Percentiles rank a stretch among this genome's conserved stretches.
phyloP scores from a whole-genome alignment of 108 stramenopile genomes.

The Nitzschia sp. region DNA sequence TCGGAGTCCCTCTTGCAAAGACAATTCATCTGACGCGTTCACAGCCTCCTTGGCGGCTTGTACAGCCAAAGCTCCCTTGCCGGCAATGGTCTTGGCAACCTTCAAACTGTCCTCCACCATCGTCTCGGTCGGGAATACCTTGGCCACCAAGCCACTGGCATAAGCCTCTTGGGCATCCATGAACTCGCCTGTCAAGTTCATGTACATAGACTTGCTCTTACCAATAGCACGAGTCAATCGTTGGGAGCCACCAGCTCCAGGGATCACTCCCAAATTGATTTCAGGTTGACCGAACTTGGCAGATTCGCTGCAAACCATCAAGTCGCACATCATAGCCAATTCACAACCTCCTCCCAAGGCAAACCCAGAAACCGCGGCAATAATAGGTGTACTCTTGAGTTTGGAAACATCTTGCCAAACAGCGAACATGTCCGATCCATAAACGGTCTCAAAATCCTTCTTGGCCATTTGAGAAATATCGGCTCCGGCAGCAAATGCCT shows the following conservation, averaged over 20 bases:
- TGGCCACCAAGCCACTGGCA: slow-evolving; percentile 88
- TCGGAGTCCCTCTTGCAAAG: slow-evolving; percentile 88
- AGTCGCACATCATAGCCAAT: slow-evolving; percentile 99
- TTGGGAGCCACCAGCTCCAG: slow-evolving; percentile 96
- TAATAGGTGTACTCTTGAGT: slow-evolving; percentile 75
- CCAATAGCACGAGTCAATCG: slow-evolving; percentile 93
- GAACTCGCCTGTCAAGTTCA: slow-evolving; percentile 92
- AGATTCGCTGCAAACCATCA: slow-evolving; percentile 54
- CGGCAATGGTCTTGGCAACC: slow-evolving; percentile 89
- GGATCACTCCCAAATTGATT: slow-evolving; percentile 96
- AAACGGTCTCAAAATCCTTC: slow-evolving; percentile 72
- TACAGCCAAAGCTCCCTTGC: slow-evolving; percentile 80
- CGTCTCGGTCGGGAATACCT: slow-evolving; percentile 74
- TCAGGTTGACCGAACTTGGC: slow-evolving; percentile 96
- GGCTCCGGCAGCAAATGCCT: slow-evolving; percentile 96
- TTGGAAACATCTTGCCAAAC: slow-evolving; percentile 86
- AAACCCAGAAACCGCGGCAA: slow-evolving; percentile 97
- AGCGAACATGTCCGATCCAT: slow-evolving; percentile 89
- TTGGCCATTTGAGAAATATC: slow-evolving; percentile 95
- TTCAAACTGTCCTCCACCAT: slow-evolving; percentile 85
- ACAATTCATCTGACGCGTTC: slow-evolving; percentile 93
- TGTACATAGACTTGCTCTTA: slow-evolving; percentile 98
- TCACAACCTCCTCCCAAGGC: slow-evolving; percentile 98
- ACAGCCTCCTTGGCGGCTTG: slow-evolving; percentile 95
- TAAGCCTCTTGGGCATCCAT: slow-evolving; percentile 89